A percentile compares a stretch with the other conserved stretches of the same genome.
Evolutionary conservation across 1,284 basidiomycete genomes (phyloP).

Genomic region (Sanghuangporus baumii): DNA sequence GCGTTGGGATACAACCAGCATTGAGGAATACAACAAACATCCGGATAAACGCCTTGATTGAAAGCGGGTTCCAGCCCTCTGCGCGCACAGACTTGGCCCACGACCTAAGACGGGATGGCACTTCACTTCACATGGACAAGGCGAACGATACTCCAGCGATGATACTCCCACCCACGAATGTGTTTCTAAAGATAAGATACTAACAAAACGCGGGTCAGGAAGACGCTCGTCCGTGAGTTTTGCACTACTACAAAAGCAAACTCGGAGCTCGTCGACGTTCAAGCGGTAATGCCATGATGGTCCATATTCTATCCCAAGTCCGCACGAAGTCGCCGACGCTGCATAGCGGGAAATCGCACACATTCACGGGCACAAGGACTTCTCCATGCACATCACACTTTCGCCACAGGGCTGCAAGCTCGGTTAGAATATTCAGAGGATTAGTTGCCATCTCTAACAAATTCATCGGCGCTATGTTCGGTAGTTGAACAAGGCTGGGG

Average conservation of each 20-base stretch:
- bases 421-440: conserved; percentile 12
- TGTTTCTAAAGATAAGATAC: not conserved
- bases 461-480: not conserved
- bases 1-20: conserved; percentile 20
- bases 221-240: not conserved
- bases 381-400: conserved; percentile 23
- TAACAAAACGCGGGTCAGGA: not conserved
- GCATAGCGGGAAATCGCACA: conserved; percentile 23
- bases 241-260: conserved; percentile 14
- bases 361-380: conserved; percentile 21
- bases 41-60: conserved; percentile 19
- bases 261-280: conserved; percentile 17
- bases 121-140: conserved; percentile 24
- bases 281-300: conserved; percentile 15
- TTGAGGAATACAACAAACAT: conserved; percentile 21
- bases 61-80: conserved; percentile 3
- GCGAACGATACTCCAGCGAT: conserved; percentile 17
- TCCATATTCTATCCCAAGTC: conserved; percentile 13
- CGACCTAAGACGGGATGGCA: conserved; percentile 23
- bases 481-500: conserved; percentile 26
- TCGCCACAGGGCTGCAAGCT: conserved; percentile 24
- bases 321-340: conserved; percentile 17
- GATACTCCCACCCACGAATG: not conserved
- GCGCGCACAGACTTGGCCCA: conserved; percentile 14
- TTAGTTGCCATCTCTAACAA: not conserved